Evolutionary conservation across 2,329 filamentous ascomycete species (phyloP).

Genomic region (Fusarium sp.): DNA sequence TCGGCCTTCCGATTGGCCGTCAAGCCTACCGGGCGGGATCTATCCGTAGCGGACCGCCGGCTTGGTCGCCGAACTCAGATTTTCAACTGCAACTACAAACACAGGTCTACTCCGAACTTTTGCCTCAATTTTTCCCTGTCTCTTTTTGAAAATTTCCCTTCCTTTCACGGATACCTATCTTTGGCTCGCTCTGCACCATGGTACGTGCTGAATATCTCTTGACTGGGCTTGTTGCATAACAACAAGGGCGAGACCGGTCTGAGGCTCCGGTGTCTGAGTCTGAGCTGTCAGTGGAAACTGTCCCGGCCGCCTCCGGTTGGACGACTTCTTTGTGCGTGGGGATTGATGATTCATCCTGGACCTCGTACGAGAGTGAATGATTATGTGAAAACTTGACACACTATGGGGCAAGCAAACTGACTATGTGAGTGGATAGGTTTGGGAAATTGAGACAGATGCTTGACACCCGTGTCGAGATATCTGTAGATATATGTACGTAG

Average conservation of each 20-base stretch:
- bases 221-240: conserved; percentile 12
- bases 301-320: conserved; percentile 17
- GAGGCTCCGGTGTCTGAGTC: conserved; percentile 4
- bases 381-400: background rate
- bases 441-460: background rate
- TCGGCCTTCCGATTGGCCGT: conserved; percentile 34
- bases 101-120: background rate
- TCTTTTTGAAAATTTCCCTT: background rate
- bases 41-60: conserved; percentile 39
- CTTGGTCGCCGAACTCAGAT: conserved; percentile 24
- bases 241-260: conserved; percentile 12
- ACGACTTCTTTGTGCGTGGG: conserved; percentile 3
- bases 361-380: background rate
- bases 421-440: background rate
- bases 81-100: conserved; percentile 9
- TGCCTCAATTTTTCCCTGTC: conserved; percentile 11
- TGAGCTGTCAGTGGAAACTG: conserved; percentile 20
- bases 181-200: conserved; percentile 2
- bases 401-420: background rate
- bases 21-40: conserved; percentile 27
- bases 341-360: background rate
- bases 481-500: background rate
- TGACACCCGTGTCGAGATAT: background rate
- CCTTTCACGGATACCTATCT: background rate
- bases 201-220: conserved; percentile 14